Conservation (phyloP, 176 grass and related monocot species). For the Alloteropsis semialata region DNA sequence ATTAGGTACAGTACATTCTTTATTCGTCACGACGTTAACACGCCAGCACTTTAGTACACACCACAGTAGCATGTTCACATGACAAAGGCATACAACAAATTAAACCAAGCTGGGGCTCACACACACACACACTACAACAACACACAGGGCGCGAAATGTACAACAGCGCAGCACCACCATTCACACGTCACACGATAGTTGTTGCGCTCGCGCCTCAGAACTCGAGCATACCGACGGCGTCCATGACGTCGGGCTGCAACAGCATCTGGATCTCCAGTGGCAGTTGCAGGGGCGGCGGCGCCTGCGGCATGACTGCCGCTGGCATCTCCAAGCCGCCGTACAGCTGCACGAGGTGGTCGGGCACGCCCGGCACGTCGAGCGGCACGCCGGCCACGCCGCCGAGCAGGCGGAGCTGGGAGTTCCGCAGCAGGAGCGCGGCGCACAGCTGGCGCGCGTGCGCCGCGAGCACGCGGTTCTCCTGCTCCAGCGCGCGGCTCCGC, state of each 20-base stretch:
- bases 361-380: constrained; percentile 62
- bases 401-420: constrained; percentile 47
- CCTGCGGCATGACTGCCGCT: not conserved
- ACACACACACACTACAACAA: not conserved
- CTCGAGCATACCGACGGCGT: not conserved
- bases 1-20: not conserved
- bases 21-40: not conserved
- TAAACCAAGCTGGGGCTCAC: not conserved
- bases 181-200: not conserved
- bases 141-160: not conserved
- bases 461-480: constrained; percentile 51
- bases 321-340: constrained; percentile 29
- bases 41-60: not conserved
- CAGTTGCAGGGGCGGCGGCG: not conserved
- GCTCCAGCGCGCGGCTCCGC: constrained; percentile 46
- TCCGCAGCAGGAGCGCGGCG: constrained; percentile 45
- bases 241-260: constrained; percentile 27
- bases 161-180: not conserved
- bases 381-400: constrained; percentile 42
- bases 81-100: not conserved
- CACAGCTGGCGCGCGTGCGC: constrained; percentile 44
- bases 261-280: constrained; percentile 13
- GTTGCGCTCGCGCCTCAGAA: not conserved
- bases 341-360: constrained; percentile 45
- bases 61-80: not conserved